Conservation (phyloP, 495 filamentous ascomycete genomes). For the Aspergillus campestris region DNA sequence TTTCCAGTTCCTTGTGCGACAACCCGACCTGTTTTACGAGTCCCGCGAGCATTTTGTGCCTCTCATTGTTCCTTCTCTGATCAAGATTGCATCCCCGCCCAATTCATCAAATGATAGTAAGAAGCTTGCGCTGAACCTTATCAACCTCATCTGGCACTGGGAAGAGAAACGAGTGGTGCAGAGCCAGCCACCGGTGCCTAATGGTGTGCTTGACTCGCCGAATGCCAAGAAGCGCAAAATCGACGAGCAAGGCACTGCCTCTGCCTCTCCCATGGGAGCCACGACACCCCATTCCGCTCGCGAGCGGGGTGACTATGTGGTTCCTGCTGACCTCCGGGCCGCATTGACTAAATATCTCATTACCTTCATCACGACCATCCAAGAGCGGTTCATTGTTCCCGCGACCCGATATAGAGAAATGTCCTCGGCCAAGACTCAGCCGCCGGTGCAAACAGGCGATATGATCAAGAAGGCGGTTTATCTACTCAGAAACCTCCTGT, state of each 20-base stretch:
- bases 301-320: constrained; percentile 59
- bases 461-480: constrained; percentile 76
- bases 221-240: constrained; percentile 68
- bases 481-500: constrained; percentile 78
- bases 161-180: constrained; percentile 69
- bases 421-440: constrained; percentile 32
- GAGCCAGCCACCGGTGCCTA: constrained; percentile 29
- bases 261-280: constrained; percentile 27
- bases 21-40: constrained; percentile 91
- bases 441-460: constrained; percentile 53
- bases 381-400: constrained; percentile 68
- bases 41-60: constrained; percentile 83
- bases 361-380: constrained; percentile 84
- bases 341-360: constrained; percentile 89
- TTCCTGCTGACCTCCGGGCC: constrained; percentile 54
- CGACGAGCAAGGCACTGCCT: constrained; percentile 43
- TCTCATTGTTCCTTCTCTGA: constrained; percentile 78
- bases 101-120: constrained; percentile 89
- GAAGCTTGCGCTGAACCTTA: constrained; percentile 82
- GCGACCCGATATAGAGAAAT: constrained; percentile 56
- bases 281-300: constrained; percentile 40
- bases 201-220: constrained; percentile 56
- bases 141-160: constrained; percentile 86
- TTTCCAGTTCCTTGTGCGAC: constrained; percentile 89
- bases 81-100: constrained; percentile 77